phyloP scores from a whole-genome alignment of 2,329 filamentous ascomycete genomes.

The Thyridium curvatum region DNA sequence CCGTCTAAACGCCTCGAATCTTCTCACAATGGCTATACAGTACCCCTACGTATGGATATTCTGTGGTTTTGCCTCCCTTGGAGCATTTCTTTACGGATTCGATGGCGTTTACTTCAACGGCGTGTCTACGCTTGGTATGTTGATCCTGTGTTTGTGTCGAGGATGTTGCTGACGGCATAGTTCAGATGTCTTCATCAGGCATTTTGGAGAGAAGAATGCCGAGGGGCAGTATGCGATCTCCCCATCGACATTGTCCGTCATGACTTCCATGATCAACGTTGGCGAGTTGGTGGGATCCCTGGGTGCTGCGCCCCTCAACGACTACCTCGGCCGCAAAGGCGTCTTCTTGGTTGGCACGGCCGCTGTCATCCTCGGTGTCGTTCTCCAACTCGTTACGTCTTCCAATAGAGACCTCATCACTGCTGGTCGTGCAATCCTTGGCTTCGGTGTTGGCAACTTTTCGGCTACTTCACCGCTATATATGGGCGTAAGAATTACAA shows the following conservation, averaged over 20 bases:
- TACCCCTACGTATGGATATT: slow-evolving; percentile 25
- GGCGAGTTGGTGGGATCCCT: slow-evolving; percentile 10
- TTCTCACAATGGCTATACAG: slow-evolving; percentile 8
- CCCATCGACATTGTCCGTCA: slow-evolving; percentile 1
- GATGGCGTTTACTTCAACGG: slow-evolving; percentile 29
- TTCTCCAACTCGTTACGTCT: too few species aligned
- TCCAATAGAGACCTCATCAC: slow-evolving; percentile 8
- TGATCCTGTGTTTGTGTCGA: too few species aligned
- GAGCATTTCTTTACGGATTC: slow-evolving; percentile 29
- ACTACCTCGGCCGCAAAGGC: slow-evolving; percentile 27
- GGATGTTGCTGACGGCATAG: too few species aligned
- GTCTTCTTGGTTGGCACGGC: slow-evolving; percentile 7
- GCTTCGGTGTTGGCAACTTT: slow-evolving; percentile 15
- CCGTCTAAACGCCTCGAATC: too few species aligned
- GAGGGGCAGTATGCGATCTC: neutral
- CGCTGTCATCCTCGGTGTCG: too few species aligned
- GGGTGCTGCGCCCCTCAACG: slow-evolving; percentile 26
- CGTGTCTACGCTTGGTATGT: slow-evolving; percentile 22
- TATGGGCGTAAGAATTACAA: slow-evolving; percentile 9
- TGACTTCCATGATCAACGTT: too few species aligned
- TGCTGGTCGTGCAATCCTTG: slow-evolving; percentile 13
- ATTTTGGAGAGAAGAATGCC: slow-evolving; percentile 20
- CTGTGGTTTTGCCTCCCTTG: slow-evolving; percentile 26
- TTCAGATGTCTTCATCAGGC: slow-evolving; percentile 23
- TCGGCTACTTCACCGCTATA: slow-evolving; percentile 14